phyloP scores from a whole-genome alignment of 164 flowering plant species.

The Protea cynaroides region DNA sequence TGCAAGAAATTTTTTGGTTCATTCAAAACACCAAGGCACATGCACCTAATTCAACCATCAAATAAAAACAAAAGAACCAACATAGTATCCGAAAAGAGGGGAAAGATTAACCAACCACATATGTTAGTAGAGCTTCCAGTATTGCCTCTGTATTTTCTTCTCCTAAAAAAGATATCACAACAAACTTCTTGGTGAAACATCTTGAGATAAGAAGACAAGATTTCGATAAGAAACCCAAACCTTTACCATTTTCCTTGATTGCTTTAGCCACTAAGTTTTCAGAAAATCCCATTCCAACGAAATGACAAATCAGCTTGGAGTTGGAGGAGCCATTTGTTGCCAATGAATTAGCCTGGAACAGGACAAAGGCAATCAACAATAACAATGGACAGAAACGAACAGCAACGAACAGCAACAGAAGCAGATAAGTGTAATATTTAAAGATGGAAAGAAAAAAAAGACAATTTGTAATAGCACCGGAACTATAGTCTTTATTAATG shows the following conservation, averaged over 20 bases:
- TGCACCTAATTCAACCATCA: conserved; percentile 3
- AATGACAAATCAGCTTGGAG: conserved; percentile 42
- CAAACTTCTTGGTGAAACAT: background rate
- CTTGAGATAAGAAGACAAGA: background rate
- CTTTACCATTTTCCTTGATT: conserved; percentile 64
- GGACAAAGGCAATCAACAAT: conserved; percentile 1
- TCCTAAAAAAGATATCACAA: conserved; percentile 31
- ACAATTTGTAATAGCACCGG: too few relatives aligned
- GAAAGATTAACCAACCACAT: conserved; percentile 37
- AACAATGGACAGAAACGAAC: background rate
- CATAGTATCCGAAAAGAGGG: background rate
- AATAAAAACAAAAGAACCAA: background rate
- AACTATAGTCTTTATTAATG: too few relatives aligned
- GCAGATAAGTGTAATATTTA: background rate
- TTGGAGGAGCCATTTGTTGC: conserved; percentile 29
- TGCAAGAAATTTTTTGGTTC: too few relatives aligned
- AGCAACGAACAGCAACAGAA: background rate
- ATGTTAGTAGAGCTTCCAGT: conserved; percentile 51
- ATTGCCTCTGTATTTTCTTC: conserved; percentile 41
- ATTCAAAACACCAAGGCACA: background rate
- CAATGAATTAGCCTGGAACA: conserved; percentile 48
- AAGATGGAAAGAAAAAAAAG: too few relatives aligned
- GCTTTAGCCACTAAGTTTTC: conserved; percentile 49
- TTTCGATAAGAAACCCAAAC: background rate
- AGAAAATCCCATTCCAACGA: conserved; percentile 72